A percentile compares a stretch with the other conserved stretches of the same genome.
phyloP scores from a whole-genome alignment of 495 filamentous ascomycete species.

The Trichoderma gamsii region DNA sequence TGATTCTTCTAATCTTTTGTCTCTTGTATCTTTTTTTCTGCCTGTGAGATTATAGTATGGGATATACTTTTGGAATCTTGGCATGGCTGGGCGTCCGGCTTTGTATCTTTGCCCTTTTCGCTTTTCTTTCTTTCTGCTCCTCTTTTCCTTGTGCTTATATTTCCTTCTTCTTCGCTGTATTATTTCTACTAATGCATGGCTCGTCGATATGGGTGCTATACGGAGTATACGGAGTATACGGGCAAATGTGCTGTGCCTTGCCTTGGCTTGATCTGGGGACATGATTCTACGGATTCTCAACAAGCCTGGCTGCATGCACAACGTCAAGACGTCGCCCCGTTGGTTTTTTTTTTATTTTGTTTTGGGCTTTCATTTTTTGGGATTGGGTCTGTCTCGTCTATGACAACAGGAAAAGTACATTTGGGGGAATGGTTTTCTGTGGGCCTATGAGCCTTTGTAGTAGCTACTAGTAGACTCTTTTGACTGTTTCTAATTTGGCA shows the following conservation, averaged over 20 bases:
- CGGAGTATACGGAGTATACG: not conserved
- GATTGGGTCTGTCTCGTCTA: too few relatives aligned
- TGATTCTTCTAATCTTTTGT: not conserved
- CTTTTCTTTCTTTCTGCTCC: not conserved
- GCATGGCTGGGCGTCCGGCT: not conserved
- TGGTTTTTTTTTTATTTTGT: too few relatives aligned
- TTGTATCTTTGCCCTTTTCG: not conserved
- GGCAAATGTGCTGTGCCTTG: not conserved
- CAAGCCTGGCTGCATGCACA: not conserved
- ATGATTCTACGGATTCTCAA: not conserved
- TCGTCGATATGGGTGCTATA: too few relatives aligned
- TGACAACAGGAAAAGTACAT: too few relatives aligned
- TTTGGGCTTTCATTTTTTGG: too few relatives aligned
- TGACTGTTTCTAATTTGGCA: too few relatives aligned
- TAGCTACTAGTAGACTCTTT: too few relatives aligned
- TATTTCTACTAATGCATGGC: not conserved
- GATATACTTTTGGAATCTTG: too few relatives aligned
- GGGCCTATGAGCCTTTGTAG: too few relatives aligned
- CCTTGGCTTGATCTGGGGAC: not conserved
- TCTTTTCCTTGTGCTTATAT: not conserved
- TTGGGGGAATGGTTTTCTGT: too few relatives aligned
- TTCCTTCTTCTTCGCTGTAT: not conserved
- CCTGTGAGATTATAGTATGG: too few relatives aligned
- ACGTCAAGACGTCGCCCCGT: too few relatives aligned
- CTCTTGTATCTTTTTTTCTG: not conserved